These are phyloP conservation scores for Thraustochytrium sp. DNA, from an alignment of 352 stramenopile species.

Conservation along the genomic window DNA sequence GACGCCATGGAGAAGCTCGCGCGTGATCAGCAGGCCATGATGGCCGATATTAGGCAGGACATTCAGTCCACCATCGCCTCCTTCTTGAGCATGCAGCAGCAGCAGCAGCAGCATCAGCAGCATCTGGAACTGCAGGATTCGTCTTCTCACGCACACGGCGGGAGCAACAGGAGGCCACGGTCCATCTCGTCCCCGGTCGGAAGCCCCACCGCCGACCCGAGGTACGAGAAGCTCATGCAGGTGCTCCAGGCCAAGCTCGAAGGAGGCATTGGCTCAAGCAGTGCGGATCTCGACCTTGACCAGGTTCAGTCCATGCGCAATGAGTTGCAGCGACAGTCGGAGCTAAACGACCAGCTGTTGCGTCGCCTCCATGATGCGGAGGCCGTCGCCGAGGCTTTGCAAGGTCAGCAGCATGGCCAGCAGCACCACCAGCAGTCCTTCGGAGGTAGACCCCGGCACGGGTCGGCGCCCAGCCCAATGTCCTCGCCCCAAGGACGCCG, in stretches of 20 bases:
- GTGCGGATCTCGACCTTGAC: neutral
- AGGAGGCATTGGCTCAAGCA: neutral
- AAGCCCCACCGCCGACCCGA: neutral
- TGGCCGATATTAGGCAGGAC: conserved; percentile 13
- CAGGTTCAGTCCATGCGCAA: conserved; percentile 37
- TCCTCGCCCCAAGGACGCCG: too few species aligned
- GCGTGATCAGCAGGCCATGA: neutral
- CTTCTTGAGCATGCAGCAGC: neutral
- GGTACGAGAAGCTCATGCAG: conserved; percentile 35
- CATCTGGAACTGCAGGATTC: too few species aligned
- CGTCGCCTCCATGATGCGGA: conserved; percentile 16
- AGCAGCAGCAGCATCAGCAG: too few species aligned
- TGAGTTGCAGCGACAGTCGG: conserved; percentile 13
- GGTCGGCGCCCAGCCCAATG: neutral
- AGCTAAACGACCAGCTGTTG: conserved; percentile 20
- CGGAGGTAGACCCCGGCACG: too few species aligned
- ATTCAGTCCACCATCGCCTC: neutral
- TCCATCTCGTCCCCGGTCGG: too few species aligned
- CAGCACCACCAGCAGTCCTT: too few species aligned
- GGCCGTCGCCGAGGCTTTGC: neutral
- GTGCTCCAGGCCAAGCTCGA: conserved; percentile 32
- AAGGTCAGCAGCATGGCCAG: neutral
- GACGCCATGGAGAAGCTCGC: neutral
- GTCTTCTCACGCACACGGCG: too few species aligned
- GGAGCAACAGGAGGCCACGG: too few species aligned